These are phyloP conservation scores for Citrus mangshanensis DNA, from an alignment of 345 rosid species.

Conservation along the genomic window DNA sequence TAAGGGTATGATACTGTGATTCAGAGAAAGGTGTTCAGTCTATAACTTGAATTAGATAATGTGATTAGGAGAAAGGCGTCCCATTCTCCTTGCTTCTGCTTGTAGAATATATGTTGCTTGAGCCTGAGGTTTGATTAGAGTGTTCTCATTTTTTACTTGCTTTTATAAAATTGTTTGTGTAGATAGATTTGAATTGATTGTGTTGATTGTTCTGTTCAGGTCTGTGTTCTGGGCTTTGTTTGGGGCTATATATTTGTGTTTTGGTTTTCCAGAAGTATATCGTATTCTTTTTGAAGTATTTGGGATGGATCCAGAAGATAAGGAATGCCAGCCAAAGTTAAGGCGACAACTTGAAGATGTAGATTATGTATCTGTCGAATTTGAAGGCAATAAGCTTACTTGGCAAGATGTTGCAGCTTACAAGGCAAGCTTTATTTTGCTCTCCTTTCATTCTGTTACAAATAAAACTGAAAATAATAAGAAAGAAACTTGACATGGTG, in stretches of 20 bases:
- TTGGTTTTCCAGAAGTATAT: slow-evolving; percentile 96
- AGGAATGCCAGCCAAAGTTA: slow-evolving; percentile 83
- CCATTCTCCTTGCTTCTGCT: neutral
- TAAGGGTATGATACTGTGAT: neutral
- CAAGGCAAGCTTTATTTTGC: slow-evolving; percentile 44
- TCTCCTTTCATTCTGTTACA: neutral
- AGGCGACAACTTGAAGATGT: slow-evolving; percentile 97
- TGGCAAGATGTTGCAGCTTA: slow-evolving; percentile 95
- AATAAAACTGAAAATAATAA: neutral
- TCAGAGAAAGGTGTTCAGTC: neutral
- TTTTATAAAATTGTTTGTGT: neutral
- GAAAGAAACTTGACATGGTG: neutral
- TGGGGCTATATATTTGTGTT: slow-evolving; percentile 93
- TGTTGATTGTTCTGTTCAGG: slow-evolving; percentile 34
- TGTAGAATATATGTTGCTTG: neutral
- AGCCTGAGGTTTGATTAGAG: neutral
- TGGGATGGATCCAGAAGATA: slow-evolving; percentile 96
- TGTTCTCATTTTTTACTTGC: neutral
- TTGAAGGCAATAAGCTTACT: slow-evolving; percentile 70
- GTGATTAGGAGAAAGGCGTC: neutral
- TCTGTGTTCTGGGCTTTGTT: slow-evolving; percentile 93
- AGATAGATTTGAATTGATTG: neutral
- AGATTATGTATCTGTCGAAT: slow-evolving; percentile 91
- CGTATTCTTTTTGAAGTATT: slow-evolving; percentile 92
- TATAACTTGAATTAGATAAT: neutral